These are phyloP conservation scores for Phoma sp. DNA, from an alignment of 2,329 filamentous ascomycete species.

Conservation along the genomic window DNA sequence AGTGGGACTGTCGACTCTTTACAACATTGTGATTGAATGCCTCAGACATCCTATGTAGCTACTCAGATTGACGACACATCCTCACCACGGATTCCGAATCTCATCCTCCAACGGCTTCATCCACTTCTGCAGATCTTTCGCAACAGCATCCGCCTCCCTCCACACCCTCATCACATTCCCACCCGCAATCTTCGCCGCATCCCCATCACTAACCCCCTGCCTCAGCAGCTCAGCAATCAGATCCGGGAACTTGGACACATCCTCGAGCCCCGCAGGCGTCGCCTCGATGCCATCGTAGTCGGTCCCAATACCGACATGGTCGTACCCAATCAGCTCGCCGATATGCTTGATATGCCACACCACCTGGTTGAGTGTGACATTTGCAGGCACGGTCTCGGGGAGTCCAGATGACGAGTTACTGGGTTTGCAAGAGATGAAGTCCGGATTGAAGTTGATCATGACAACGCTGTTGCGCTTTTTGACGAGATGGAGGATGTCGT, in stretches of 20 bases:
- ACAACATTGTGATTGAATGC: no score
- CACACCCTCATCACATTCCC: slow-evolving; percentile 85
- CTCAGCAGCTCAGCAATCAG: slow-evolving; percentile 76
- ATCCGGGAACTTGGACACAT: slow-evolving; percentile 82
- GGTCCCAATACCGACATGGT: slow-evolving; percentile 85
- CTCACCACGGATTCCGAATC: slow-evolving; percentile 32
- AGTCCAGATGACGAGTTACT: slow-evolving; percentile 66
- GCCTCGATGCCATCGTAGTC: slow-evolving; percentile 81
- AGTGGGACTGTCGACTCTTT: no score
- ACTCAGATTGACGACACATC: no score
- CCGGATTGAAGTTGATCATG: slow-evolving; percentile 88
- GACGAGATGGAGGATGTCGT: slow-evolving; percentile 79
- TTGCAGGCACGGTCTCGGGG: slow-evolving; percentile 69
- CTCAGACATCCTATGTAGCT: no score
- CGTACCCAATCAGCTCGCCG: slow-evolving; percentile 80
- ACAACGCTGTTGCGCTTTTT: slow-evolving; percentile 76
- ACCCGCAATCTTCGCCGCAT: slow-evolving; percentile 77
- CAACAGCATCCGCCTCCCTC: slow-evolving; percentile 76
- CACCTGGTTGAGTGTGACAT: slow-evolving; percentile 78
- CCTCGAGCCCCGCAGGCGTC: slow-evolving; percentile 77
- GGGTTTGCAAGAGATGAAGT: slow-evolving; percentile 78
- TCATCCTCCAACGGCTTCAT: slow-evolving; percentile 54
- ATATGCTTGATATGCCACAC: slow-evolving; percentile 83
- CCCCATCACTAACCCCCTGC: slow-evolving; percentile 73
- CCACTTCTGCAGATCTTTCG: slow-evolving; percentile 65